Conservation (phyloP, 805 yeast species). For the Sugiyamaella lignohabitans region DNA sequence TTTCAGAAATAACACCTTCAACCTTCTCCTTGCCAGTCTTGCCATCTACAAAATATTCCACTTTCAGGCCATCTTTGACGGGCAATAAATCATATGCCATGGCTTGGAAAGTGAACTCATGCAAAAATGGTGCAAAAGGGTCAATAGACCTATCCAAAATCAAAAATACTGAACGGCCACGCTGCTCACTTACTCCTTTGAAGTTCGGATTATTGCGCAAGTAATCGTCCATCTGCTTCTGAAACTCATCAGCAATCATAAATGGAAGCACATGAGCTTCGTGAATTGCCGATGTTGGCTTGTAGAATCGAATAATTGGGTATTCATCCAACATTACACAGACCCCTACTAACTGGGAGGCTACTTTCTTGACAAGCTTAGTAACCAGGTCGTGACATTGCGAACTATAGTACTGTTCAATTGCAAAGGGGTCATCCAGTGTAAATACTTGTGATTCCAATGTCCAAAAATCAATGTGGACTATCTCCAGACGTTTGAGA, state of each 20-base stretch:
- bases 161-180: conserved; percentile 67
- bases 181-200: conserved; percentile 39
- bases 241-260: conserved; percentile 67
- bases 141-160: conserved; percentile 83
- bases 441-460: conserved; percentile 66
- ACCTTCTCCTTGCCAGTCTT: conserved; percentile 41
- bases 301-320: conserved; percentile 74
- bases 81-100: conserved; percentile 72
- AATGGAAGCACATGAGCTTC: conserved; percentile 57
- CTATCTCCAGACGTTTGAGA: conserved; percentile 33
- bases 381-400: conserved; percentile 57
- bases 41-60: conserved; percentile 46
- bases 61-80: conserved; percentile 40
- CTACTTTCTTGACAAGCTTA: conserved; percentile 51
- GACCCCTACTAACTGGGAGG: conserved; percentile 58
- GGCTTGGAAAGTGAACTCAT: conserved; percentile 88
- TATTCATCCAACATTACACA: conserved; percentile 81
- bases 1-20: conserved; percentile 46
- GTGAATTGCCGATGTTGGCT: conserved; percentile 46
- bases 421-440: conserved; percentile 51
- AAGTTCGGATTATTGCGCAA: conserved; percentile 62
- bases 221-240: conserved; percentile 64
- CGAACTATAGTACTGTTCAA: conserved; percentile 66
- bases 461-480: conserved; percentile 52
- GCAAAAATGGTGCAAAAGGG: conserved; percentile 73